Base-by-base conservation (phyloP, 2,329 filamentous ascomycete species). In the Aspergillus terreus region DNA sequence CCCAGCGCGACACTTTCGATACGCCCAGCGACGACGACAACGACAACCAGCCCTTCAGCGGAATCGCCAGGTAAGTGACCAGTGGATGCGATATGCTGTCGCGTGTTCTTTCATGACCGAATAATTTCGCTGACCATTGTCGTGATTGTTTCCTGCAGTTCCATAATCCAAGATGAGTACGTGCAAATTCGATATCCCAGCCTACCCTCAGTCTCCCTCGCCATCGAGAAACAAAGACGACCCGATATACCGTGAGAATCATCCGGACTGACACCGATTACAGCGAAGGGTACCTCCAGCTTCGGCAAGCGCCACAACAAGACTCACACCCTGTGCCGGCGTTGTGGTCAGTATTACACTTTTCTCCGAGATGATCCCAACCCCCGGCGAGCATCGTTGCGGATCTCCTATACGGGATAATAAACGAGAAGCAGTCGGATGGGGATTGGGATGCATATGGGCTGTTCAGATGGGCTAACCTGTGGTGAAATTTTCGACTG, bases 291-390 rank as follows among this genome's bases (percentile, higher is more conserved):
- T 82, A 86, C 83, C 71, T 83, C 81, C 72, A 84, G 81, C 76
- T 86, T 86, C 75, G 83, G 83, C 73, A 86, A 86, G 79, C 86
- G 90, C 85, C 90, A 95, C 84, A 95, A 92, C 86, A 95, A 95
- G 87, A 90, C 91, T 83, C 92, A 96, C 86, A 91, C 87, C 77
- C 82, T 96, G 79, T 96, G 92, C 89, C 88, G 92, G 85, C 92
- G 92, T 82, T 96, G 91, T 85, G 92, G 90, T 94, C 80, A 84
- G 88, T 90, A 70, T 62, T 58, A 38, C 52, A 59, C 52, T 55
- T 40, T 54, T 17, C 35, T 55, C 52, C 55, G 51, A 55, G 51
- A 40, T 17, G 35, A 44, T 15, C 21, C 49, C 42, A 41, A 44
- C 27, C 27, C 27, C 50, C 55, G 53, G 36, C 49, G 44, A 49